Evolutionary conservation across 2,329 filamentous ascomycete genomes (phyloP).

Genomic region (Helotiales sp.): DNA sequence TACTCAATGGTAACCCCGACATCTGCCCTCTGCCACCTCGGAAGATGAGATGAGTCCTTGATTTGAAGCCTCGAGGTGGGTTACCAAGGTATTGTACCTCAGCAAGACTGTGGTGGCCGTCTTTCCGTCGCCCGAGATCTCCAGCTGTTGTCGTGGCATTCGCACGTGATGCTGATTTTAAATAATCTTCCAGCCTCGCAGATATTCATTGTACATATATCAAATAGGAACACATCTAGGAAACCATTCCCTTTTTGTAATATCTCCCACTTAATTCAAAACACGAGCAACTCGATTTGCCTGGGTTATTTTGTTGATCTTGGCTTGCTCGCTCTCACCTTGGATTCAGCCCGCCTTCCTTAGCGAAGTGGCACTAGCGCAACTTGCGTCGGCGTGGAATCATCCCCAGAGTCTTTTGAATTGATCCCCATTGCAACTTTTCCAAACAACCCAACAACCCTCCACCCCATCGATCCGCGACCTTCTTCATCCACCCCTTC

Average conservation of each 20-base stretch:
- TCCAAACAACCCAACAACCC: conserved; percentile 23
- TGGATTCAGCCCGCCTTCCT: not conserved
- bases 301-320: not conserved
- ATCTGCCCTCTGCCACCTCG: not conserved
- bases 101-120: not conserved
- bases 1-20: not conserved
- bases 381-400: conserved; percentile 3
- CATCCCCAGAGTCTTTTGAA: conserved; percentile 11
- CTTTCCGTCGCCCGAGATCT: not conserved
- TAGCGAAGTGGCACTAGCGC: not conserved
- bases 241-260: not conserved
- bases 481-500: conserved; percentile 18
- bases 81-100: not conserved
- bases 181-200: not conserved
- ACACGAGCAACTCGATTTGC: not conserved
- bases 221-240: not conserved
- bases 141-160: not conserved
- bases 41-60: not conserved
- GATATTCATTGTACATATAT: not conserved
- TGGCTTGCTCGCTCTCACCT: not conserved
- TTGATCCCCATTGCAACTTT: conserved; percentile 14
- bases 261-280: not conserved
- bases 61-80: conserved; percentile 1
- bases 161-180: not conserved
- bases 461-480: conserved; percentile 22